Conservation (phyloP, 2,329 filamentous ascomycete genomes). For the Colletotrichum plurivorum region DNA sequence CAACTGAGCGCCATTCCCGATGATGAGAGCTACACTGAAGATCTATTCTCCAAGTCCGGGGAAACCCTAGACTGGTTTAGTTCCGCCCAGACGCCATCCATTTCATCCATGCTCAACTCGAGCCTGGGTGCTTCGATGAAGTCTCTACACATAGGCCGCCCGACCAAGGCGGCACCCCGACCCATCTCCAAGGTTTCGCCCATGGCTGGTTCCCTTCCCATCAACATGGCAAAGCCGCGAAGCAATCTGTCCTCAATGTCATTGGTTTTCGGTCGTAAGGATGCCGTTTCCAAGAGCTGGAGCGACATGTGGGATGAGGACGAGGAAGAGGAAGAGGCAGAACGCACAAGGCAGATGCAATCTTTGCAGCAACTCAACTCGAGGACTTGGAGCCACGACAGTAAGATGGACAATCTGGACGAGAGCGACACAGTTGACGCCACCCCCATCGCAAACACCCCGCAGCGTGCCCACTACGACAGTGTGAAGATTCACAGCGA, state of each 20-base stretch:
- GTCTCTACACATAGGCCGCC: slow-evolving; percentile 72
- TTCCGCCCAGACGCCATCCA: slow-evolving; percentile 81
- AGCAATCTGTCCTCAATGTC: slow-evolving; percentile 79
- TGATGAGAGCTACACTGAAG: slow-evolving; percentile 83
- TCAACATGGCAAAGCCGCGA: slow-evolving; percentile 83
- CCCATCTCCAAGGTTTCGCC: slow-evolving; percentile 68
- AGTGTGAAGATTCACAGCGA: slow-evolving; percentile 53
- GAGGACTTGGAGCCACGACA: slow-evolving; percentile 85
- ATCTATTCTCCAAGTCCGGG: slow-evolving; percentile 86
- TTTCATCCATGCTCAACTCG: slow-evolving; percentile 88
- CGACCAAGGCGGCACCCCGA: slow-evolving; percentile 58
- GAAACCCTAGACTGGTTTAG: slow-evolving; percentile 84
- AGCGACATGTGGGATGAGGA: slow-evolving; percentile 99
- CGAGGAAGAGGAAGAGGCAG: slow-evolving; percentile 79
- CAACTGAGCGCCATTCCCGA: slow-evolving; percentile 91
- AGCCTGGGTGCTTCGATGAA: slow-evolving; percentile 86
- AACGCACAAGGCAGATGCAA: slow-evolving; percentile 71
- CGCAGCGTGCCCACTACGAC: slow-evolving; percentile 54
- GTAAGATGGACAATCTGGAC: slow-evolving; percentile 64
- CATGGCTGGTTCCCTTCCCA: slow-evolving; percentile 80
- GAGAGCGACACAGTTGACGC: slow-evolving; percentile 59
- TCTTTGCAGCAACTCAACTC: slow-evolving; percentile 78
- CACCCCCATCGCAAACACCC: slow-evolving; percentile 52
- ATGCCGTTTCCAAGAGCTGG: slow-evolving; percentile 97
- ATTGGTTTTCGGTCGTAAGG: slow-evolving; percentile 83